A percentile compares a stretch with the other conserved stretches of the same genome.
These are phyloP conservation scores for Setomelanomma holmii DNA, from an alignment of 2,329 filamentous ascomycete species.

Conservation along the genomic window DNA sequence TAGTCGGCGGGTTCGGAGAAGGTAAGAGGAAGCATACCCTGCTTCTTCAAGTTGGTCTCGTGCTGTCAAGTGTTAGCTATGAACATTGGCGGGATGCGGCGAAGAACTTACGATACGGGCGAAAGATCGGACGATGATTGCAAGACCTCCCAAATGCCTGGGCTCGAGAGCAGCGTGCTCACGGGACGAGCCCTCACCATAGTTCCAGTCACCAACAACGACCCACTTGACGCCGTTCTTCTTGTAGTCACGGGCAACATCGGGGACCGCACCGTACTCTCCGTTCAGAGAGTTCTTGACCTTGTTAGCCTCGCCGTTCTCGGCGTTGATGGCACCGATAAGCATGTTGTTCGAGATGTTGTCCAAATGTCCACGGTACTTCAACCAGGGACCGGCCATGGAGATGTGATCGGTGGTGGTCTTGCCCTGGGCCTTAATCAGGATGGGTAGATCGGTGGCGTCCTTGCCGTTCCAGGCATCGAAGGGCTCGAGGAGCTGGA, in stretches of 20 bases:
- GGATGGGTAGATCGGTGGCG: conserved; percentile 79
- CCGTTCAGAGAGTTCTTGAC: conserved; percentile 88
- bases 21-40: conserved; percentile 98
- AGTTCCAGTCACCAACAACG: conserved; percentile 99
- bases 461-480: conserved; percentile 91
- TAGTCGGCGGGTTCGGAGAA: conserved; percentile 96
- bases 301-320: conserved; percentile 97
- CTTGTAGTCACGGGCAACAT: conserved; percentile 98
- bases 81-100: background rate
- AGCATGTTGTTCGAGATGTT: conserved; percentile 99
- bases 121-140: conserved; percentile 94
- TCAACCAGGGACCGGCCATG: conserved; percentile 96
- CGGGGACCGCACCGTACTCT: conserved; percentile 86
- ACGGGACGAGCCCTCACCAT: conserved; percentile 95
- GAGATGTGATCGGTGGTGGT: conserved; percentile 98
- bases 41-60: conserved; percentile 99
- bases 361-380: conserved; percentile 98
- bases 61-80: conserved; percentile 59
- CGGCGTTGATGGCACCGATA: conserved; percentile 95
- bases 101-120: conserved; percentile 77
- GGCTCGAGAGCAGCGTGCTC: conserved; percentile 98
- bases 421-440: conserved; percentile 97
- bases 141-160: conserved; percentile 93
- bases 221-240: conserved; percentile 95
- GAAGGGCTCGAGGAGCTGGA: conserved; percentile 91